A percentile compares a stretch with the other conserved stretches of the same genome.
phyloP scores from a whole-genome alignment of 2,329 filamentous ascomycete species.

The Catunica adiposa region DNA sequence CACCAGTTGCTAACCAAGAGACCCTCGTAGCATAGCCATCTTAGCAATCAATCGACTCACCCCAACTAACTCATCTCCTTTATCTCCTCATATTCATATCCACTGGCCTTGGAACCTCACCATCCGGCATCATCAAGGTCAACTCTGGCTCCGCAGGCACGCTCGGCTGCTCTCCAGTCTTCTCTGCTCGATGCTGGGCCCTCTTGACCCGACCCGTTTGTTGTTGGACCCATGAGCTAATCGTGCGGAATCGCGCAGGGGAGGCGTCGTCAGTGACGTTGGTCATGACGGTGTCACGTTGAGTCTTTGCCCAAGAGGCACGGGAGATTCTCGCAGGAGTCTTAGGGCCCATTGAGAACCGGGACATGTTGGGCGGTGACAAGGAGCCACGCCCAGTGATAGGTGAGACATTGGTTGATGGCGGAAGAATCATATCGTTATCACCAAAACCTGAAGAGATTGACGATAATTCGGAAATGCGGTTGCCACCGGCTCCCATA shows the following conservation, averaged over 20 bases:
- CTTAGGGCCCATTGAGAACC: neutral
- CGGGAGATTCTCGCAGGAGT: slow-evolving; percentile 4
- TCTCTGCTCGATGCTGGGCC: slow-evolving; percentile 25
- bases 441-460: slow-evolving; percentile 50
- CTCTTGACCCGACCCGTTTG: slow-evolving; percentile 39
- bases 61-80: neutral
- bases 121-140: slow-evolving; percentile 35
- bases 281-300: slow-evolving; percentile 37
- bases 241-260: slow-evolving; percentile 38
- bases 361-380: neutral
- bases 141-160: slow-evolving; percentile 31
- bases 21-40: neutral
- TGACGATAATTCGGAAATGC: slow-evolving; percentile 32
- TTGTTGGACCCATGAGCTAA: slow-evolving; percentile 49
- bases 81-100: slow-evolving; percentile 17
- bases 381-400: neutral
- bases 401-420: slow-evolving; percentile 11
- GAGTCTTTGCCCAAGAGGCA: slow-evolving; percentile 13
- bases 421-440: slow-evolving; percentile 37
- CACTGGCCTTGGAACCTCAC: slow-evolving; percentile 29
- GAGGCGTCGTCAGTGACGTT: slow-evolving; percentile 33
- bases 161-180: slow-evolving; percentile 21
- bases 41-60: neutral
- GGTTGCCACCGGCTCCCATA: neutral
- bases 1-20: neutral